phyloP scores from a whole-genome alignment of 441 rosid genomes.

The Oxalis stricta region DNA sequence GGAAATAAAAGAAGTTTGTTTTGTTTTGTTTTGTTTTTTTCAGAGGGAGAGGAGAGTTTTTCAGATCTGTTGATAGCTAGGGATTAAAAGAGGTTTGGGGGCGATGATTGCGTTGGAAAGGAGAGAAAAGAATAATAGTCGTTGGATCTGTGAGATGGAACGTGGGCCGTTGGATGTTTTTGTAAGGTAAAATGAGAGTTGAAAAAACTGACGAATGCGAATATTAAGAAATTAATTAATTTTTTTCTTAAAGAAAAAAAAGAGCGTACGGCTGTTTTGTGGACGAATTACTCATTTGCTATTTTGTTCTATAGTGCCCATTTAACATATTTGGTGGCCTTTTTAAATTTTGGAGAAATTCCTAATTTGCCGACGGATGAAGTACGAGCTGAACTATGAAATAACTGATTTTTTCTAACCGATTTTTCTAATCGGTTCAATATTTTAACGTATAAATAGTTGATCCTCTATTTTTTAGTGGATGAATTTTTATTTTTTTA shows the following conservation, averaged over 20 bases:
- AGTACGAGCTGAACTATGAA: no score
- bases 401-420: no score
- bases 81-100: conserved; percentile 11
- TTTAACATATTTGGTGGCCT: no score
- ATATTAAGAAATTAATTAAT: no score
- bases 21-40: not conserved
- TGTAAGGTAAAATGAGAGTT: conserved; percentile 6
- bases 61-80: conserved; percentile 19
- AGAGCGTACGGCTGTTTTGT: not conserved
- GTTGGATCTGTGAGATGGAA: conserved; percentile 9
- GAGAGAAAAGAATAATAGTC: conserved; percentile 2
- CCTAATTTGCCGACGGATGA: no score
- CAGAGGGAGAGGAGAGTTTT: not conserved
- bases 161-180: conserved; percentile 17
- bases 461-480: no score
- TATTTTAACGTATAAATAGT: no score
- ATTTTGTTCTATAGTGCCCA: no score
- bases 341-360: no score
- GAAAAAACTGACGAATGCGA: conserved; percentile 13
- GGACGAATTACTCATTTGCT: no score
- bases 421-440: no score
- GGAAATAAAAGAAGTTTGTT: not conserved
- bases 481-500: no score
- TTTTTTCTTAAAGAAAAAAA: not conserved
- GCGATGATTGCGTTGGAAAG: conserved; percentile 40